Evolutionary conservation across 495 filamentous ascomycete species (phyloP), one percentile per base, ranked within the genome.

Genomic region (Aspergillus haitiensis): DNA sequence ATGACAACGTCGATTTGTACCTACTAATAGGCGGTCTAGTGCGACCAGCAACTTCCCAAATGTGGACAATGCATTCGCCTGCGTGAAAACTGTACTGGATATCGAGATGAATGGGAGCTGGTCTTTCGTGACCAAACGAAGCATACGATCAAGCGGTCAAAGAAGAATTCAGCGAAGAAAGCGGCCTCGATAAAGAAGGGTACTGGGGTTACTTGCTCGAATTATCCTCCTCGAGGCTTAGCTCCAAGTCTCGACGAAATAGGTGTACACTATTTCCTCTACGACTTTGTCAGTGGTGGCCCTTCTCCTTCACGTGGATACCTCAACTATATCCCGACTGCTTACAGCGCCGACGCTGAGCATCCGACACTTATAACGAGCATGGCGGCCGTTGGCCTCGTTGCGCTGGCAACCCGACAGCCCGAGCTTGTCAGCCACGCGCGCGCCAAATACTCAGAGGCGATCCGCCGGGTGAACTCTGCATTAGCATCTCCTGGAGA

Each of bases 401-500:
- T 75, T 4, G 72, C 72, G 32, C 63, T 78, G 47, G 68, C 72
- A 11, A 60, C 68, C 18, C 63, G 59, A 33, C 70, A 67, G 42
- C 67, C 71, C 8, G 66, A 69, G 35, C 61, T 80, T n/a, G 66
- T 67, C 16, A 54, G 42, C 2, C 69, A 66, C 37, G 77, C 77
- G 10, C 70, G 70, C 42, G 69, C 62, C 47, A 76, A 76, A 50
- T 81, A 81, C 67, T 56, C 67, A 2, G 72, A 70, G 35, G 76
- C 77, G 6, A 68, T 80, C 35, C 58, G 63, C 27, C 52, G 67
- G 31, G 75, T 75, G 6, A 86, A 85, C 59, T 56, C 64, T 21
- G 84, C 84, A 3, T 63, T 86, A 18, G 65, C 72, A 32, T 75
- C 78, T 13, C 81, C 81, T 0, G 60, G 55, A 11, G 81, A 84